Evolutionary conservation across 2,329 filamentous ascomycete species (phyloP).

Genomic region (Akanthomyces dipterigenus): DNA sequence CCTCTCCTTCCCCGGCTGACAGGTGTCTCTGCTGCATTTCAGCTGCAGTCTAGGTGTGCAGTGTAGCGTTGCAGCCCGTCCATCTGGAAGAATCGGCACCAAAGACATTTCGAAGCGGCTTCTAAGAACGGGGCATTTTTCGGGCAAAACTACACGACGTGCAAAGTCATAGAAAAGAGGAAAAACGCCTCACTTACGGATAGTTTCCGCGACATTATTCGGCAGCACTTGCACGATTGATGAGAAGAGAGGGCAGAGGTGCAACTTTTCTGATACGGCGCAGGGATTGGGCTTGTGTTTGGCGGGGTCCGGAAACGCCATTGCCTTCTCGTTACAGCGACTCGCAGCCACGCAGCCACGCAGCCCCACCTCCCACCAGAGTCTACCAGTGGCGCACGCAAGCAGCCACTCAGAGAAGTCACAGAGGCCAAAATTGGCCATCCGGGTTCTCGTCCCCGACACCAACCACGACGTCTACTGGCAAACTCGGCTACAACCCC

Average conservation of each 20-base stretch:
- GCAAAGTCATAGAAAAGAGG: no score
- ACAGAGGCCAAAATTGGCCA: conserved; percentile 1
- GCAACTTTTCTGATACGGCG: not conserved
- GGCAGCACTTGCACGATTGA: no score
- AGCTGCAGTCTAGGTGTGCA: no score
- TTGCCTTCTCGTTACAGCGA: not conserved
- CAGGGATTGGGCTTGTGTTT: not conserved
- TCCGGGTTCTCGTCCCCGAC: conserved; percentile 11
- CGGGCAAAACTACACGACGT: no score
- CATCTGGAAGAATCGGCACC: no score
- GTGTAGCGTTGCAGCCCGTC: no score
- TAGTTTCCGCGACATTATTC: not conserved
- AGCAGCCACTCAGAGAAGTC: conserved; percentile 2
- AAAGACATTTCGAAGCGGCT: no score
- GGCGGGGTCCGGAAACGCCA: not conserved
- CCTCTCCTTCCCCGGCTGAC: no score
- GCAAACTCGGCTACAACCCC: not conserved
- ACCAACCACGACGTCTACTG: not conserved
- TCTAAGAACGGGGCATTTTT: no score
- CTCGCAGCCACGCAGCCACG: not conserved
- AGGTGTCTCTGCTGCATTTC: no score
- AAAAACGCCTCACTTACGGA: no score
- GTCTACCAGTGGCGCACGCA: not conserved
- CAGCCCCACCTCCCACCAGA: not conserved
- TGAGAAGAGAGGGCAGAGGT: no score